A percentile compares a stretch with the other conserved stretches of the same genome.
Evolutionary conservation across 2,329 filamentous ascomycete species (phyloP).

Genomic region (Clonostachys rhizophaga): DNA sequence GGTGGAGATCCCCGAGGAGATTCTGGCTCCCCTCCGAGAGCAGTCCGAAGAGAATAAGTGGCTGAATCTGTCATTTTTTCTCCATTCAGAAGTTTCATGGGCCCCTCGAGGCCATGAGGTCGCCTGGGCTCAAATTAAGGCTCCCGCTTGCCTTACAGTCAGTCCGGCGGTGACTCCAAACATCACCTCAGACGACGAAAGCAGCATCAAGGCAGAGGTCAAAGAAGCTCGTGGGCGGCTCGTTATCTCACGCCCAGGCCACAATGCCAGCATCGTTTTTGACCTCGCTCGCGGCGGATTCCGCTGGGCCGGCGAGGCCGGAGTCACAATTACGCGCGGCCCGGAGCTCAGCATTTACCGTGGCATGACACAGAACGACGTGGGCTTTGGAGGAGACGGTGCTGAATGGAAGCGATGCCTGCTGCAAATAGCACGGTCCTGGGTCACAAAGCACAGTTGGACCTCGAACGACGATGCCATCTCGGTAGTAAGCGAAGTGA

Average conservation of each 20-base stretch:
- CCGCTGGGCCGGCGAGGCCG: background rate
- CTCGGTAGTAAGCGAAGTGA: constrained; percentile 25
- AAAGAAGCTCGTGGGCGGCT: background rate
- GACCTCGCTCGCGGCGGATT: background rate
- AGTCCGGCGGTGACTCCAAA: background rate
- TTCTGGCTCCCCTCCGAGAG: background rate
- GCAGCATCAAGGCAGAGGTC: background rate
- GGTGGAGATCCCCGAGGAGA: background rate
- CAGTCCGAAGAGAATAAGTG: background rate
- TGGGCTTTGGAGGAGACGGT: constrained; percentile 3
- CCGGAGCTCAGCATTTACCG: constrained; percentile 8
- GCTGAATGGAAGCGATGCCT: constrained; percentile 3
- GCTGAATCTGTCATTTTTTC: constrained; percentile 33
- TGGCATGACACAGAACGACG: constrained; percentile 7
- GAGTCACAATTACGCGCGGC: background rate
- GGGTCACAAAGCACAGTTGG: constrained; percentile 20
- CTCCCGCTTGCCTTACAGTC: background rate
- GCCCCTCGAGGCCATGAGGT: constrained; percentile 43
- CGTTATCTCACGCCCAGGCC: background rate
- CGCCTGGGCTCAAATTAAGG: constrained; percentile 21
- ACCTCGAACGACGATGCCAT: constrained; percentile 22
- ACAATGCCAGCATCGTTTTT: background rate
- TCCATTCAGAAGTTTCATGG: constrained; percentile 43
- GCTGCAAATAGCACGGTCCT: background rate
- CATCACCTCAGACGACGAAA: background rate